Conservation (phyloP, 352 stramenopile species). For the Phytophthora megakarya region DNA sequence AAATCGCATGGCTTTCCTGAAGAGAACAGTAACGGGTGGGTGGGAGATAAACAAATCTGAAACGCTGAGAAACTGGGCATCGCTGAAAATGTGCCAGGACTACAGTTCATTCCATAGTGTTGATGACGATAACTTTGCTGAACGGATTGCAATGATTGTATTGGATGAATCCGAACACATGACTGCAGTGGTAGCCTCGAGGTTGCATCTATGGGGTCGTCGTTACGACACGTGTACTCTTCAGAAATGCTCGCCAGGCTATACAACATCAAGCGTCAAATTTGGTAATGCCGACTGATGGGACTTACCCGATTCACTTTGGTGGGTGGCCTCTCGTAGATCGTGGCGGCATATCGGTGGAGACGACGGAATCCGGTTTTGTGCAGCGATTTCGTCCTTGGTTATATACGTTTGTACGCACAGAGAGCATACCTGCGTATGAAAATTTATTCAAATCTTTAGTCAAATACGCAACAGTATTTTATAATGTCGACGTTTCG, state of each 20-base stretch:
- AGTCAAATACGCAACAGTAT: conserved; percentile 7
- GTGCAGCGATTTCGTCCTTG: conserved; percentile 12
- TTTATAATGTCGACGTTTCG: conserved; percentile 2
- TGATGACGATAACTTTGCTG: neutral
- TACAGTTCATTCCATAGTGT: neutral
- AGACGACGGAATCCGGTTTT: neutral
- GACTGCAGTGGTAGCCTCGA: neutral
- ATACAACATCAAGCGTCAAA: neutral
- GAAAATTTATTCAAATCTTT: conserved; percentile 1
- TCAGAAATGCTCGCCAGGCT: neutral
- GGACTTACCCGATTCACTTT: conserved; percentile 7
- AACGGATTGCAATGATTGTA: neutral
- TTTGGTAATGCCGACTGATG: conserved; percentile 2
- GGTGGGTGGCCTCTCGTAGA: conserved; percentile 9
- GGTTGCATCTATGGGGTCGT: neutral
- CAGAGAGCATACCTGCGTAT: conserved; percentile 5
- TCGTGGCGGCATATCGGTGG: conserved; percentile 11
- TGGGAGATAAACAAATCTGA: conserved; percentile 5
- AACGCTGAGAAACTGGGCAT: neutral
- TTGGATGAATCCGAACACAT: neutral
- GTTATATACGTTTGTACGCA: conserved; percentile 26
- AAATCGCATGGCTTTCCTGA: neutral
- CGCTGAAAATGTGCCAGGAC: neutral
- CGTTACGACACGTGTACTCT: neutral
- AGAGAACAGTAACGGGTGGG: neutral